Evolutionary conservation across 169 alveolate species (phyloP), one percentile per base, ranked within the genome.

Genomic region (Cryptosporidium ryanae): DNA sequence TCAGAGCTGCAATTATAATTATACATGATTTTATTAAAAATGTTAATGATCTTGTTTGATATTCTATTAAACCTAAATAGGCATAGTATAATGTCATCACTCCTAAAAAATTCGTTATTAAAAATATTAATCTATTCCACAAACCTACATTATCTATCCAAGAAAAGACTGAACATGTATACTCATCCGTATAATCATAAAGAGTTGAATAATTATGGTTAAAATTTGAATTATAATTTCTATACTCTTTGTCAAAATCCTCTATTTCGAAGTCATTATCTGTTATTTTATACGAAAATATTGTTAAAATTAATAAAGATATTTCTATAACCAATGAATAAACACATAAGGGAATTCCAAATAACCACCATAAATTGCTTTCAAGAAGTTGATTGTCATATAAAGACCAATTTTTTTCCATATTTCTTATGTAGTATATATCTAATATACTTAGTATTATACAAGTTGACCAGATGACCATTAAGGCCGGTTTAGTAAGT

Each of bases 141-240:
- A 76, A 57, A 29, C 87, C 38, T 43, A 59, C 59, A 29, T 63
- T 76, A 48, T 76, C 87, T 23, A 76, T 76, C 87, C 87, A 76
- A 61, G 12, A 27, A 23, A 61, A 59, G 25, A 57, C 7, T 15
- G 65, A 50, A 25, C 61, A 76, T 21, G 55, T 76, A 59, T 59
- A 55, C 18, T 65, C 76, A 38, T 76, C 68, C 21, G 49, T 46
- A 23, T 44, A 38, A 21, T 55, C 71, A 43, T 76, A 76, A 25
- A 76, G 48, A 76, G 32, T 61, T 8, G 68, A 61, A 31, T 65
- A 65, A 15, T n/a, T 61, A 31, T 68, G 52, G 15, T 48, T 44
- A 25, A 52, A 55, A 21, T 34, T 50, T 21, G 68, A 55, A 48
- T 61, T 76, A 55, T 76, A 76, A 31, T 64, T 61, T 46, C 71